A percentile compares a stretch with the other conserved stretches of the same genome.
phyloP scores from a whole-genome alignment of 805 yeast species.

The Teunomyces pallodes region DNA sequence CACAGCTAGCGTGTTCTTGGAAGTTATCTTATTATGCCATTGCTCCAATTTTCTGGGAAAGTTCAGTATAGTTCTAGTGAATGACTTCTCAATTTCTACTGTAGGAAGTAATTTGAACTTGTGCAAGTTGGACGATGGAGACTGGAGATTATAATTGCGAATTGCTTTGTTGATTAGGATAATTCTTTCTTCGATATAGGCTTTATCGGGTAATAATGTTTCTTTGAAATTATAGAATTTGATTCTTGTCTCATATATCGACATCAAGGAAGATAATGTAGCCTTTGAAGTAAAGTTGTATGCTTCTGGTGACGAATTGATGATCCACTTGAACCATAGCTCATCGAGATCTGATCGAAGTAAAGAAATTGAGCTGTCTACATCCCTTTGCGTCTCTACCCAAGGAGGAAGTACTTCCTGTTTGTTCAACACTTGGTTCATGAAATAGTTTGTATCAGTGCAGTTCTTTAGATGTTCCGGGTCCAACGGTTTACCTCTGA shows the following conservation, averaged over 20 bases:
- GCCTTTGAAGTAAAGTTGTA: not conserved
- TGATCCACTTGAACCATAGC: constrained; percentile 16
- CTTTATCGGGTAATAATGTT: constrained; percentile 6
- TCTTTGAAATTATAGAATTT: not conserved
- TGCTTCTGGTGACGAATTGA: constrained; percentile 7
- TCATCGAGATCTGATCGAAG: constrained; percentile 47
- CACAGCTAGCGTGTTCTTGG: not conserved
- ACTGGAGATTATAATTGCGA: constrained; percentile 37
- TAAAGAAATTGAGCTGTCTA: constrained; percentile 43
- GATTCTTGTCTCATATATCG: not conserved
- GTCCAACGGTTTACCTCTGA: constrained; percentile 59
- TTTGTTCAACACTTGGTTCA: constrained; percentile 70
- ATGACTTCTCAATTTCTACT: constrained; percentile 24
- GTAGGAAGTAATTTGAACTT: constrained; percentile 32
- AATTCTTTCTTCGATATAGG: constrained; percentile 22
- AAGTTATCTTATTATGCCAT: constrained; percentile 13
- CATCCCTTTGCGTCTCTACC: constrained; percentile 74
- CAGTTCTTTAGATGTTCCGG: constrained; percentile 58
- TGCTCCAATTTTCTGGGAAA: constrained; percentile 12
- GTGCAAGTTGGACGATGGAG: constrained; percentile 37
- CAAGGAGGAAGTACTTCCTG: constrained; percentile 88
- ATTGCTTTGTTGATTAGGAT: constrained; percentile 22
- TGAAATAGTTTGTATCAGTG: constrained; percentile 63
- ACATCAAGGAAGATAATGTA: not conserved
- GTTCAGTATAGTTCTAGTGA: constrained; percentile 13